Conservation (phyloP, 2,329 filamentous ascomycete species). For the Penicillium sp. region DNA sequence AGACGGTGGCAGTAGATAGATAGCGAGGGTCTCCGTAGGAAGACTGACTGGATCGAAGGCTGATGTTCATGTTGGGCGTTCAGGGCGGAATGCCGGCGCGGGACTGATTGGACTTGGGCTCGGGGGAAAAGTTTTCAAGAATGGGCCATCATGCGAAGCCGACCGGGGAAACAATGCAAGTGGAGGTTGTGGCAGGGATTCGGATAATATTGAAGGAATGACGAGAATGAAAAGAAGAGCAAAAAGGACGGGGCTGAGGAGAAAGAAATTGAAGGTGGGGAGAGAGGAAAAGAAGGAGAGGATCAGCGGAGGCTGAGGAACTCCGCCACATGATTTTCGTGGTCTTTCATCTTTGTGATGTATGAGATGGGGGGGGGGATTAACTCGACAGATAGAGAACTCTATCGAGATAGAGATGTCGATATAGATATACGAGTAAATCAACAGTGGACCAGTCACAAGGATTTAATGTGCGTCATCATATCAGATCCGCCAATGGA, state of each 20-base stretch:
- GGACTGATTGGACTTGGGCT: constrained; percentile 9
- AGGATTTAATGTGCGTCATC: neutral
- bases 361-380: neutral
- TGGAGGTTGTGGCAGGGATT: neutral
- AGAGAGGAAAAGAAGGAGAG: constrained; percentile 20
- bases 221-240: neutral
- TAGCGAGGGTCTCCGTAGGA: constrained; percentile 51
- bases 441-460: neutral
- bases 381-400: neutral
- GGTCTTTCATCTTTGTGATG: constrained; percentile 3
- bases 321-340: constrained; percentile 24
- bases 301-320: constrained; percentile 18
- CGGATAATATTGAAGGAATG: neutral
- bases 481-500: constrained; percentile 2
- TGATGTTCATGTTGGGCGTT: constrained; percentile 42
- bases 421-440: neutral
- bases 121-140: constrained; percentile 20
- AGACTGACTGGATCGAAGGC: constrained; percentile 48
- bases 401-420: neutral
- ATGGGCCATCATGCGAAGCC: constrained; percentile 20
- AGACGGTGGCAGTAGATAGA: constrained; percentile 42
- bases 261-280: constrained; percentile 28
- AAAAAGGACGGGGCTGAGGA: constrained; percentile 20
- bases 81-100: constrained; percentile 18
- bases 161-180: neutral